Base-by-base conservation (phyloP, 495 filamentous ascomycete genomes). In the Penicillium macrosclerotiorum region DNA sequence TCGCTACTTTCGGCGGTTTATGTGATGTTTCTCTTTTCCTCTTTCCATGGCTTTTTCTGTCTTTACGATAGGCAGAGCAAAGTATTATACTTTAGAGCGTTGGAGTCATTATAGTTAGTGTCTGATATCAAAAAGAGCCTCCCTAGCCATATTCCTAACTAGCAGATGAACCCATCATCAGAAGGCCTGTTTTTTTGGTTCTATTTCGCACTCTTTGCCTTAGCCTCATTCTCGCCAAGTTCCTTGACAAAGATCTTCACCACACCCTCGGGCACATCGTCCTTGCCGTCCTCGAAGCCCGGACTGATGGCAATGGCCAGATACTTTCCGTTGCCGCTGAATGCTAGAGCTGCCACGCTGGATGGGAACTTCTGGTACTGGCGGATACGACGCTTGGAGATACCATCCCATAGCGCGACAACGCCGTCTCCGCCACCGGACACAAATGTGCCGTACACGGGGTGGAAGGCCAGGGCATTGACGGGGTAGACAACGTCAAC, bases 361-460 rank as follows among this genome's bases (percentile, higher is more conserved):
- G 84, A 78, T 1, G 82, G 75, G 37, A 90, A 89, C 56, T 84
- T 85, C 61, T 88, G 90, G 66, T 96, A 96, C 52, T 94, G 89
- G 47, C 87, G 73, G 56, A 96, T 88, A 61, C 93, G 80, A 56
- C 93, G 77, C 79, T 96, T 96, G 34, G 86, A 83, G 56, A 89
- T 81, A 6, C 88, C 92, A 69, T 98, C 93, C 93, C 93, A 98
- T 29, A 98, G 70, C 8, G 88, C 86, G n/a, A 96, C 91, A 19
- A 94, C 84, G 18, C 91, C 90, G 59, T 98, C 93, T 11, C 93
- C 93, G 36, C 93, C 93, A 4, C 90, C 93, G 6, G 83, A 88
- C 0, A 92, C 93, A 65, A 98, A 96, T 0, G 91, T 95, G 18
- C 92, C 92, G 55, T 89, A 81, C 4, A 88, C 65, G 1, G 93